phyloP scores from a whole-genome alignment of 2,329 filamentous ascomycete species.

The Colletotrichum echinochloae region DNA sequence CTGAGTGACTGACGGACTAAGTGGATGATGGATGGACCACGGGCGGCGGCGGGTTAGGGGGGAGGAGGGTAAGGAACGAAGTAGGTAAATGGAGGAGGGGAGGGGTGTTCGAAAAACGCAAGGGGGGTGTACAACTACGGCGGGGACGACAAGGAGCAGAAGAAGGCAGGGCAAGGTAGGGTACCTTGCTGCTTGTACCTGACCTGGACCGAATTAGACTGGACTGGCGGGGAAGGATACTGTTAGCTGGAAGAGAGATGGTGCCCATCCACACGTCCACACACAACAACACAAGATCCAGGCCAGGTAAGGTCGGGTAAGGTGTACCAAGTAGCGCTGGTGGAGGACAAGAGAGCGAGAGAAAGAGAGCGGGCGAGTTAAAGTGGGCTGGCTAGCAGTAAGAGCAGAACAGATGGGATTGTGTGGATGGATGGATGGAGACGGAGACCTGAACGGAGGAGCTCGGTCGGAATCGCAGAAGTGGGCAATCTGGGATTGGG shows the following conservation, averaged over 20 bases:
- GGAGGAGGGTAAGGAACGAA: constrained; percentile 1
- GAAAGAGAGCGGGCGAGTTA: constrained; percentile 7
- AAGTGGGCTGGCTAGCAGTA: constrained; percentile 17
- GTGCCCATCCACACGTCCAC: constrained; percentile 1
- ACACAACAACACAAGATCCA: neutral
- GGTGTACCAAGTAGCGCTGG: constrained; percentile 6
- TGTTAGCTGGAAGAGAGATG: constrained; percentile 8
- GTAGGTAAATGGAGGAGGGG: constrained; percentile 14
- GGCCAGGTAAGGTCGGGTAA: constrained; percentile 7
- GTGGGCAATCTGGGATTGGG: constrained; percentile 29
- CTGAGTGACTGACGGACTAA: constrained; percentile 13
- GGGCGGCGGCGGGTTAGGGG: neutral
- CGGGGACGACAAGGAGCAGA: neutral
- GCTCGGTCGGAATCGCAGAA: constrained; percentile 24
- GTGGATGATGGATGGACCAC: constrained; percentile 10
- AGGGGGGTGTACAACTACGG: constrained; percentile 15
- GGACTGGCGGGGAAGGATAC: constrained; percentile 7
- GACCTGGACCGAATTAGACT: constrained; percentile 7
- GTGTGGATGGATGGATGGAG: constrained; percentile 9
- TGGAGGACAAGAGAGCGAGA: constrained; percentile 12
- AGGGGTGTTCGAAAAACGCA: constrained; percentile 34
- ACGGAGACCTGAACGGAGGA: constrained; percentile 18
- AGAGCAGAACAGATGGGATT: neutral
- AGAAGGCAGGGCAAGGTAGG: neutral
- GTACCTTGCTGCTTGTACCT: constrained; percentile 18